Conservation (phyloP, 2,329 filamentous ascomycete genomes). For the Xylaria sp. region DNA sequence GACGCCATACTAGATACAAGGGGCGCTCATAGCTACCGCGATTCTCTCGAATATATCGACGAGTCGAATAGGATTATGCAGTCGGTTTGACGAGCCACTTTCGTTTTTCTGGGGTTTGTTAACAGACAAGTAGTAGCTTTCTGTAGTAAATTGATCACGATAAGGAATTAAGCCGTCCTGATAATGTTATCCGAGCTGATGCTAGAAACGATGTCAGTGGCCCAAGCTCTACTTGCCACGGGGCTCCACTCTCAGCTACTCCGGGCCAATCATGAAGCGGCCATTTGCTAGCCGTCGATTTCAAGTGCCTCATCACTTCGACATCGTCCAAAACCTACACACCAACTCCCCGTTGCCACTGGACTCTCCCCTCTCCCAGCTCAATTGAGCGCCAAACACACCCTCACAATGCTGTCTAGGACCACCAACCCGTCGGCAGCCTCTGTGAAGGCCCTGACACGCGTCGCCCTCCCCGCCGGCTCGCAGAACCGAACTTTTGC, state of each 20-base stretch:
- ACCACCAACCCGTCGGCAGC: conserved; percentile 54
- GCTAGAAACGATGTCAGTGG: conserved; percentile 29
- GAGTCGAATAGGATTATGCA: background rate
- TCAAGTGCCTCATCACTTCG: conserved; percentile 48
- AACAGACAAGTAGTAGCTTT: background rate
- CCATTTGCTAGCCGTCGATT: conserved; percentile 43
- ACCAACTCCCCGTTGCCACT: conserved; percentile 40
- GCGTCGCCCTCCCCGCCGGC: conserved; percentile 50
- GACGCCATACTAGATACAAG: conserved; percentile 49
- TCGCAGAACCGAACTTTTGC: conserved; percentile 77
- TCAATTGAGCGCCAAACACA: conserved; percentile 52
- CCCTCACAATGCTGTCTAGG: conserved; percentile 56
- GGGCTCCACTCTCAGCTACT: conserved; percentile 33
- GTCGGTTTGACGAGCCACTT: background rate
- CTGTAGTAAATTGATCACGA: background rate
- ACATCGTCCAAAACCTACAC: conserved; percentile 43
- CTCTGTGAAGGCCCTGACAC: conserved; percentile 54
- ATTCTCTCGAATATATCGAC: background rate
- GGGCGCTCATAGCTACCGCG: conserved; percentile 33
- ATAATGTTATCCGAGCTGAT: background rate
- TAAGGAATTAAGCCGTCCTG: conserved; percentile 21
- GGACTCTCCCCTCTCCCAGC: conserved; percentile 48
- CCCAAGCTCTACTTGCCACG: conserved; percentile 39
- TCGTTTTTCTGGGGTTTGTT: background rate
- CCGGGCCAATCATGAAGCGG: conserved; percentile 42